phyloP scores from a whole-genome alignment of 306 rosid species.

The Corylus americana region DNA sequence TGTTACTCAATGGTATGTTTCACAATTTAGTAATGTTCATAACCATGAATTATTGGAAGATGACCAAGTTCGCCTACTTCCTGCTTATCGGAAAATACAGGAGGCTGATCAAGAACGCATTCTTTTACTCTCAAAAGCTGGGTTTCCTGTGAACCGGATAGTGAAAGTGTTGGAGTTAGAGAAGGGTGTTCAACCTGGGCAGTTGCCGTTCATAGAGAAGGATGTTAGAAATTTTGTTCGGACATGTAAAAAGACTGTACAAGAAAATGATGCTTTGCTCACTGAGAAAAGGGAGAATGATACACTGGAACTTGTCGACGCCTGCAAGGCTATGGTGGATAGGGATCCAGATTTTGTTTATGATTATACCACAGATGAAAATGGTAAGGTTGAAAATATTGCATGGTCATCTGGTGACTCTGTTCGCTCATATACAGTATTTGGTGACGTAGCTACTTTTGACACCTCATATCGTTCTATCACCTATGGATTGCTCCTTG shows the following conservation, averaged over 20 bases:
- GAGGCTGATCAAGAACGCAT: constrained; percentile 64
- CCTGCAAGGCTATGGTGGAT: constrained; percentile 47
- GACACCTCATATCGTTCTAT: constrained; percentile 55
- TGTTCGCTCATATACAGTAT: constrained; percentile 45
- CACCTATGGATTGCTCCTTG: constrained; percentile 60
- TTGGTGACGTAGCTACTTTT: constrained; percentile 62
- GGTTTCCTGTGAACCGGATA: constrained; percentile 66
- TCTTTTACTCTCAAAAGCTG: constrained; percentile 66
- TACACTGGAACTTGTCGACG: constrained; percentile 56
- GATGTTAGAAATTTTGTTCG: constrained; percentile 70
- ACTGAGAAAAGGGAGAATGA: constrained; percentile 62
- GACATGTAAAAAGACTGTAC: constrained; percentile 66
- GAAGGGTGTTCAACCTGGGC: constrained; percentile 68
- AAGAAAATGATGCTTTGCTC: constrained; percentile 65
- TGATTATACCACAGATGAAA: constrained; percentile 48
- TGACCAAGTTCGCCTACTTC: constrained; percentile 71
- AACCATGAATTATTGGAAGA: constrained; percentile 73
- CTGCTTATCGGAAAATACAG: constrained; percentile 68
- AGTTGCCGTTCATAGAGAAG: constrained; percentile 68
- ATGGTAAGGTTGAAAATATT: constrained; percentile 52
- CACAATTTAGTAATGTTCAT: constrained; percentile 69
- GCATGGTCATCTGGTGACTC: constrained; percentile 62
- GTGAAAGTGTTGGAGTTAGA: constrained; percentile 64
- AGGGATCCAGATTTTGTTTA: constrained; percentile 50
- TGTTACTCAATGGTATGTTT: constrained; percentile 59